Evolutionary conservation across 768 basidiomycete species (phyloP), one percentile per base, ranked within the genome.

Genomic region (Hericium alpestre): DNA sequence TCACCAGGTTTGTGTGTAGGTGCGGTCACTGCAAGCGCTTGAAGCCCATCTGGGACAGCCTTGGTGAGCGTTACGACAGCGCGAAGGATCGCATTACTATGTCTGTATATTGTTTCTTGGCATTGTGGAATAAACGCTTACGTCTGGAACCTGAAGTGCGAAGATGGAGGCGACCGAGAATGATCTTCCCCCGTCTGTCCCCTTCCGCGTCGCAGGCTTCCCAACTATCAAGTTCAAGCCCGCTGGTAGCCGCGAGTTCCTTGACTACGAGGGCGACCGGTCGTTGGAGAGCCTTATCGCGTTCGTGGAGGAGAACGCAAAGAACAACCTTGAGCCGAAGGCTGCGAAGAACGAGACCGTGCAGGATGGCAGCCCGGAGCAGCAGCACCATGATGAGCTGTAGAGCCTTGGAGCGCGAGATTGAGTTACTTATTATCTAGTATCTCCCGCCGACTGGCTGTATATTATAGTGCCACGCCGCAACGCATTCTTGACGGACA

Each of bases 131-230:
- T 40, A 51, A 8, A 18, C 13, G 20, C 43, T 55, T 56, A 58
- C 48, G 6, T 61, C 51, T 38, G 32, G 16, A n/a, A 9, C 54
- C 38, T 54, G 4, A 58, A 92, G 89, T 69, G 94, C 93, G 66
- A 97, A 98, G 74, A 84, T 98, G 76, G 96, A 99, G 63, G 91
- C 93, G 1, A 86, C 86, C 58, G 93, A 96, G 72, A 99, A 99
- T 70, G 96, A 99, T 69, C 79, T 99, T 15, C 95, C 96, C 50
- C 76, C 85, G 18, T 81, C 81, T n/a, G 82, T 86, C 58, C 82
- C 86, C 37, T 98, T 99, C 90, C 82, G 85, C 54, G 73, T 98
- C 58, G 65, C 76, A 56, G 90, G 92, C 41, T 93, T 92, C 87
- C 95, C 96, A 8, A 98, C 96, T 5, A 69, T 98, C 67, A 98